phyloP scores from a whole-genome alignment of 345 rosid genomes.

The Eutrema yunnanense region DNA sequence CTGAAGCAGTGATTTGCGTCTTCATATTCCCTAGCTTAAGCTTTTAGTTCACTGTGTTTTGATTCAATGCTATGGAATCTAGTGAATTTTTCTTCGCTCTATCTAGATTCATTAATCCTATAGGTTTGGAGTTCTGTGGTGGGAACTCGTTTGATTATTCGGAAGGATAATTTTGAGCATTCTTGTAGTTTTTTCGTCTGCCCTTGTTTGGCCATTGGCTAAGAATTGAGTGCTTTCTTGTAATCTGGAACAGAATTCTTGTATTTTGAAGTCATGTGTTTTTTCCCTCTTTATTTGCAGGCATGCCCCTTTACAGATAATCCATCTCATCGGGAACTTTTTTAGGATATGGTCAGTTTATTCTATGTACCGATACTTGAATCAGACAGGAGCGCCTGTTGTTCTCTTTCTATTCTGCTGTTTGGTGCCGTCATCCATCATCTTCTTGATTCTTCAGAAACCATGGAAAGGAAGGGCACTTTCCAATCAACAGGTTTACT shows the following conservation, averaged over 20 bases:
- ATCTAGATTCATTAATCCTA: no score
- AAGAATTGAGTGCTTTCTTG: not conserved
- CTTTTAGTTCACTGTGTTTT: not conserved
- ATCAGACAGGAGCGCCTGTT: conserved; percentile 80
- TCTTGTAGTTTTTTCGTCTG: not conserved
- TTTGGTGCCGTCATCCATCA: conserved; percentile 66
- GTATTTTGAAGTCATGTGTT: not conserved
- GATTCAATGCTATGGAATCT: not conserved
- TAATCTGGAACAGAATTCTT: not conserved
- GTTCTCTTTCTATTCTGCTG: conserved; percentile 83
- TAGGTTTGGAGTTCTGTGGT: no score
- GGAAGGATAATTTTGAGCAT: not conserved
- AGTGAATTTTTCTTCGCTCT: not conserved
- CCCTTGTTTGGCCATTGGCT: not conserved
- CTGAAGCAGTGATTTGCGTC: not conserved
- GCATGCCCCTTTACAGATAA: conserved; percentile 75
- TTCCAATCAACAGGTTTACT: conserved; percentile 74
- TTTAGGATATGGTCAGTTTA: conserved; percentile 96
- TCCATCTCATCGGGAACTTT: conserved; percentile 71
- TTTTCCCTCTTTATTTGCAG: conserved; percentile 32
- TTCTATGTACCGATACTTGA: conserved; percentile 72
- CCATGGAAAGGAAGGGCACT: conserved; percentile 98
- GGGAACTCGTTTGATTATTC: not conserved
- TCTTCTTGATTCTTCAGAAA: conserved; percentile 73
- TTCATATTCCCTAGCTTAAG: not conserved